Evolutionary conservation across 768 basidiomycete genomes (phyloP).

Genomic region (Macrolepiota fuliginosa): DNA sequence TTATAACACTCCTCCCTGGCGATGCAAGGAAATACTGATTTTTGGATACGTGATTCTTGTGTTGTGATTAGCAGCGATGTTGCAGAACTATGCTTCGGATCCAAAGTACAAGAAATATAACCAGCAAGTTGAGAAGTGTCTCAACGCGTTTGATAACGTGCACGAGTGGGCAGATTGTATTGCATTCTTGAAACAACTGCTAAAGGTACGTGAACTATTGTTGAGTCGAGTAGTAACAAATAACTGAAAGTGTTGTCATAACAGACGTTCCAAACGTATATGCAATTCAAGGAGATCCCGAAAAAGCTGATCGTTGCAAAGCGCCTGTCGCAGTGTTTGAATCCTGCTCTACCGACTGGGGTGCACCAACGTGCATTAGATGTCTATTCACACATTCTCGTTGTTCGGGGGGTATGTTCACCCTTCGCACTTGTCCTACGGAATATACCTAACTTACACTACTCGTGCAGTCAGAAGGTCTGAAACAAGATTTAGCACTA

Average conservation of each 20-base stretch:
- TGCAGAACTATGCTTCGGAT: slow-evolving; percentile 68
- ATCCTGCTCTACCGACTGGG: slow-evolving; percentile 95
- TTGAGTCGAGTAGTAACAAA: not conserved
- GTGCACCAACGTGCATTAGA: slow-evolving; percentile 96
- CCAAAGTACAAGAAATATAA: slow-evolving; percentile 94
- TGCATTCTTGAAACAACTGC: slow-evolving; percentile 89
- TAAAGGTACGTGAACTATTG: slow-evolving; percentile 61
- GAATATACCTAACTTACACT: slow-evolving; percentile 1
- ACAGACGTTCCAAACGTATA: slow-evolving; percentile 90
- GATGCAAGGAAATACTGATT: slow-evolving; percentile 3
- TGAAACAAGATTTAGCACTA: slow-evolving; percentile 80
- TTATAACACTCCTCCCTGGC: not conserved
- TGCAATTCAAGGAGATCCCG: slow-evolving; percentile 95
- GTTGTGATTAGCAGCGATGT: slow-evolving; percentile 33
- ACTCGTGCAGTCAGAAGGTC: slow-evolving; percentile 71
- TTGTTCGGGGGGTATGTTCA: slow-evolving; percentile 79
- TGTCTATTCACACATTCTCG: slow-evolving; percentile 89
- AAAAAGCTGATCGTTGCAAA: slow-evolving; percentile 93
- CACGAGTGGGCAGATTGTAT: slow-evolving; percentile 99
- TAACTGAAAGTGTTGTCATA: not conserved
- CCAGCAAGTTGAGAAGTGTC: slow-evolving; percentile 87
- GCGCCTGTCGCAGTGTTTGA: slow-evolving; percentile 92
- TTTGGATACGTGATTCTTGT: not conserved
- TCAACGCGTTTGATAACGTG: slow-evolving; percentile 91
- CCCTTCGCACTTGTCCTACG: slow-evolving; percentile 1